Base-by-base conservation (phyloP, 768 basidiomycete genomes). In the Tricholoma bakamatsutake region DNA sequence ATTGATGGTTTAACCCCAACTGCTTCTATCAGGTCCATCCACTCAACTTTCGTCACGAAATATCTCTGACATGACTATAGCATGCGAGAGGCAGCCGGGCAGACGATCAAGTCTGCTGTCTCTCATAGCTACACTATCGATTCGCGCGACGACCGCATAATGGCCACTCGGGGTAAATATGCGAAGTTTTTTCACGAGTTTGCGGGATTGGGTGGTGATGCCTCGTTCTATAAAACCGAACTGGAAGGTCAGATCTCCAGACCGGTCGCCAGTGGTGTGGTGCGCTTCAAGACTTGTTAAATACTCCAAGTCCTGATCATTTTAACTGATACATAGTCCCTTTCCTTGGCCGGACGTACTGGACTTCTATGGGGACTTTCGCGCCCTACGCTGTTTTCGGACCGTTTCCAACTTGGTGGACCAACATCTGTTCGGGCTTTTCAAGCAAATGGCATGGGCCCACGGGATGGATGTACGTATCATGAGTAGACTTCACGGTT, bases 371-470 rank as follows among this genome's bases (percentile, higher is more conserved):
- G 82, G 65, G 81, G 85, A 47, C 67, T 96, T 27, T 61, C 62
- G 10, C 71, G 75, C 10, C 69, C 75, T 11, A 77, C 80, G 6
- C 78, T 84, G 21, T 88, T 91, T 62, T 78, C 84, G 1, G 97
- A 99, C 70, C 83, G 93, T 5, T 93, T 93, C 68, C 94, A 96
- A 60, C 79, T 98, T 0, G 97, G 97, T 24, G 97, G 97, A 0
- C 94, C 97, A 0, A 81, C 87, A 6, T 91, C 84, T 52, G 77
- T 98, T 0, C 77, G 97, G 5, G 81, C 83, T 50, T 95, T 96
- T 71, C 79, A 79, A 43, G 74, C 77, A 5, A 91, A 90, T 64
- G 76, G 84, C 3, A 75, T 97, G 73, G 94, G 94, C 4, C 86
- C 88, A 0, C 78, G 77, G 18, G 91, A 94, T 58, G 81, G 83